Evolutionary conservation across 768 basidiomycete species (phyloP).

Genomic region (Auricularia sp.): DNA sequence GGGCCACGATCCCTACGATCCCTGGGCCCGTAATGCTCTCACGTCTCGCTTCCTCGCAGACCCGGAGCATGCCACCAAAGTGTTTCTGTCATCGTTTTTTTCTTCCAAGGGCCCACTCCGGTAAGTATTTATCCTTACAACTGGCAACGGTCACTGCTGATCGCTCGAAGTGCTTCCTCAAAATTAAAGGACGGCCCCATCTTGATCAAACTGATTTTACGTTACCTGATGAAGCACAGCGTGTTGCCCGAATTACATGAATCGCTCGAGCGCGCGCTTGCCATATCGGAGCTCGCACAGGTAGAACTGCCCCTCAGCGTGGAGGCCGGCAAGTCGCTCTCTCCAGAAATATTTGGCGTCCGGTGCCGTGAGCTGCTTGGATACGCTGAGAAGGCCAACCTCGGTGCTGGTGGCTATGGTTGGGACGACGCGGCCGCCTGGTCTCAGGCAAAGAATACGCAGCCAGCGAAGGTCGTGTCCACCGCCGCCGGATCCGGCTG

Average conservation of each 20-base stretch:
- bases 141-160: slow-evolving; percentile 3
- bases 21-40: neutral
- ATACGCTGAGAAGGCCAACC: slow-evolving; percentile 12
- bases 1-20: slow-evolving; percentile 11
- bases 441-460: too few species aligned
- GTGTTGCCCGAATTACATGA: slow-evolving; percentile 38
- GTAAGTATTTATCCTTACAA: slow-evolving; percentile 27
- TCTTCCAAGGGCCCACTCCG: slow-evolving; percentile 58
- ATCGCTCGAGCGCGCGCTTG: slow-evolving; percentile 24
- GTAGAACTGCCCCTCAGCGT: slow-evolving; percentile 43
- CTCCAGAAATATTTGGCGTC: slow-evolving; percentile 38
- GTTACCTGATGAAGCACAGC: slow-evolving; percentile 45
- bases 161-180: slow-evolving; percentile 31
- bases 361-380: slow-evolving; percentile 42
- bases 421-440: too few species aligned
- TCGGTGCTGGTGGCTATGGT: slow-evolving; percentile 1
- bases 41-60: slow-evolving; percentile 47
- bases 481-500: slow-evolving; percentile 2
- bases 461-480: neutral
- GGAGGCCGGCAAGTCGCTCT: slow-evolving; percentile 32
- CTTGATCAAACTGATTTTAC: slow-evolving; percentile 48
- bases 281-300: slow-evolving; percentile 30
- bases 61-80: slow-evolving; percentile 44
- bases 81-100: slow-evolving; percentile 65
- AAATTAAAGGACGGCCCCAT: slow-evolving; percentile 42